Evolutionary conservation across 202 grass and related monocot species (phyloP).

Genomic region (Carex sylvatica): DNA sequence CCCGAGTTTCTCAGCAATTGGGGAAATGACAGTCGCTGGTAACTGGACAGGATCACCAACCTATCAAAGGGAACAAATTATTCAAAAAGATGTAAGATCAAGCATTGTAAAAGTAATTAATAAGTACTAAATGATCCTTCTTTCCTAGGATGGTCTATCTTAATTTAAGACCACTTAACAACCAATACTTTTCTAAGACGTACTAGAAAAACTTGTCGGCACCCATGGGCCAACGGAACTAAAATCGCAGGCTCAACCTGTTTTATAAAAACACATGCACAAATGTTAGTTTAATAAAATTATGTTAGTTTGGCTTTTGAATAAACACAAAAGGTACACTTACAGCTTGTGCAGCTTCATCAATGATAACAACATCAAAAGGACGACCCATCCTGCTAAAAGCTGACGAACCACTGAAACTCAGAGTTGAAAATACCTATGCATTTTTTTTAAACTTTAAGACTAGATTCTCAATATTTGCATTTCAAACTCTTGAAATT

Average conservation of each 20-base stretch:
- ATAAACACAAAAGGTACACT: conserved; percentile 32
- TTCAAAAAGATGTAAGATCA: not conserved
- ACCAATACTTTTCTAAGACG: conserved; percentile 11
- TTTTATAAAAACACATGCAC: conserved; percentile 28
- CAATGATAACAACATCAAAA: conserved; percentile 99
- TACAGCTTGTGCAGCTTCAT: conserved; percentile 99
- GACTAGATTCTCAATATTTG: conserved; percentile 25
- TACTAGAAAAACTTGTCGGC: conserved; percentile 98
- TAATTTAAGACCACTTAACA: not conserved
- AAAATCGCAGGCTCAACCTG: conserved; percentile 92
- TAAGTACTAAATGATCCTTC: not conserved
- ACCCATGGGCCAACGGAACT: conserved; percentile 83
- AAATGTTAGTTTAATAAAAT: conserved; percentile 23
- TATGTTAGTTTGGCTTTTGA: not conserved
- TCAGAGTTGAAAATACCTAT: conserved; percentile 97
- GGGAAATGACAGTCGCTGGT: conserved; percentile 92
- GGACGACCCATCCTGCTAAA: conserved; percentile 77
- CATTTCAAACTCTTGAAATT: not conserved
- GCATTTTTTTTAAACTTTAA: conserved; percentile 30
- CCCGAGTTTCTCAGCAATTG: conserved; percentile 76
- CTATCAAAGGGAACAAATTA: conserved; percentile 27
- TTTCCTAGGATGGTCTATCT: not conserved
- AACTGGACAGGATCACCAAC: conserved; percentile 95
- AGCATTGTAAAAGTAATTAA: conserved; percentile 55
- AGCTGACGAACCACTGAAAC: conserved; percentile 83